phyloP scores from a whole-genome alignment of 306 rosid genomes.

The Pterocarpus macrocarpus region DNA sequence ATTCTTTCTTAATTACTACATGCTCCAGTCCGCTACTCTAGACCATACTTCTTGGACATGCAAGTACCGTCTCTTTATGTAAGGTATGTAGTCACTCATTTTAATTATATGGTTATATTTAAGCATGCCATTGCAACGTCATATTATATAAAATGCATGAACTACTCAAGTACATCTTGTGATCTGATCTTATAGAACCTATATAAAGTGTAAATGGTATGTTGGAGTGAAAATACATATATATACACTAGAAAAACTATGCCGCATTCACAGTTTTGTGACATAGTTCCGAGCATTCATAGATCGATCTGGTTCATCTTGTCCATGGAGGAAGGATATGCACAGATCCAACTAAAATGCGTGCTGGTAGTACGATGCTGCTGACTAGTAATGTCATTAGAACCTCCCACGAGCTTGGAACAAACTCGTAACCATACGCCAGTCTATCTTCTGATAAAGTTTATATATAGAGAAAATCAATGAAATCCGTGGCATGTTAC shows the following conservation, averaged over 20 bases:
- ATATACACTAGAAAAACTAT: neutral
- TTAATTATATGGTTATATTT: neutral
- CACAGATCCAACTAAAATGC: neutral
- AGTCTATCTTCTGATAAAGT: neutral
- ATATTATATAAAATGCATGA: too few species aligned
- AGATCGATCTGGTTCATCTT: neutral
- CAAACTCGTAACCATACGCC: neutral
- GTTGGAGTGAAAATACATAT: too few species aligned
- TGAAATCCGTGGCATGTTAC: too few species aligned
- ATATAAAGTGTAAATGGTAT: too few species aligned
- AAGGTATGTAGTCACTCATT: neutral
- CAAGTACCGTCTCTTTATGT: neutral
- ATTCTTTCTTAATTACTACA: constrained; percentile 50
- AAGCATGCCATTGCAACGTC: too few species aligned
- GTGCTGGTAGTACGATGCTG: neutral
- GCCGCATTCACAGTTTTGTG: too few species aligned
- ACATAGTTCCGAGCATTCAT: too few species aligned
- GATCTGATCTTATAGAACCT: neutral
- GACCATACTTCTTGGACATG: neutral
- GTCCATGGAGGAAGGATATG: neutral
- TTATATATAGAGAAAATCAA: neutral
- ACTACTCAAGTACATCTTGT: neutral
- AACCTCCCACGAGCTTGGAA: neutral
- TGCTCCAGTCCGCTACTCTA: neutral
- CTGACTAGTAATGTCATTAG: neutral